Conservation (phyloP, 805 yeast species). For the Teunomyces cretensis region DNA sequence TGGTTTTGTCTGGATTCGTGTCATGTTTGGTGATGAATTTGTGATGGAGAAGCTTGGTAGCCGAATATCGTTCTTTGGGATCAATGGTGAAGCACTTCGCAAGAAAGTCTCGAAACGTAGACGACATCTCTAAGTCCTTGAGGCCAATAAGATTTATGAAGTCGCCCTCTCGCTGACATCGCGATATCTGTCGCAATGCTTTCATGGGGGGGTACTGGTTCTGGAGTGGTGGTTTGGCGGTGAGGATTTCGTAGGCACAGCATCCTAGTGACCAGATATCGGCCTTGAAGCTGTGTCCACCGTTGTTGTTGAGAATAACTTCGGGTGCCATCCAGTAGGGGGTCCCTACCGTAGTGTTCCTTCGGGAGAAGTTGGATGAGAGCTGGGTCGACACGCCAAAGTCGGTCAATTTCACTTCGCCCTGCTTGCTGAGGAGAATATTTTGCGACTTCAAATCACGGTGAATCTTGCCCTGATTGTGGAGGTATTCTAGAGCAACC, state of each 20-base stretch:
- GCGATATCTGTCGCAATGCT: constrained; percentile 40
- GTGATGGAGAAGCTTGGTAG: constrained; percentile 33
- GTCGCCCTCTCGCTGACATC: constrained; percentile 29
- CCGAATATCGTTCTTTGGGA: constrained; percentile 31
- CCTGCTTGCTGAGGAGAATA: constrained; percentile 34
- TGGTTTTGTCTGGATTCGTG: constrained; percentile 10
- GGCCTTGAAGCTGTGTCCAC: constrained; percentile 57
- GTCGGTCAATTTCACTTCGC: constrained; percentile 44
- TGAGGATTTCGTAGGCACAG: constrained; percentile 70
- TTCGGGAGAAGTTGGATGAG: constrained; percentile 39
- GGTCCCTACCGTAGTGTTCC: constrained; percentile 53
- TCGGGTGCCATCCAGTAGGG: constrained; percentile 71
- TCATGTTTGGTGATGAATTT: constrained; percentile 26
- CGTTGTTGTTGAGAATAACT: constrained; percentile 55
- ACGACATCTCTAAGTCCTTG: constrained; percentile 20
- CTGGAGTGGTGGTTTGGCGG: constrained; percentile 70
- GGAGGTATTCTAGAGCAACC: constrained; percentile 64
- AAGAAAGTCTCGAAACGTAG: constrained; percentile 30
- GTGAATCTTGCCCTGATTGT: constrained; percentile 75
- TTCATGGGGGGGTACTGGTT: constrained; percentile 41
- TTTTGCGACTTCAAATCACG: constrained; percentile 45
- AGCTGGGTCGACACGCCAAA: constrained; percentile 47
- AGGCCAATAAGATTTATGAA: constrained; percentile 30
- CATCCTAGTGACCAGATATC: constrained; percentile 83
- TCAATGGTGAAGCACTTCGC: constrained; percentile 33